Evolutionary conservation across 805 yeast species (phyloP).

Genomic region (Cyberlindnera mycetangii): DNA sequence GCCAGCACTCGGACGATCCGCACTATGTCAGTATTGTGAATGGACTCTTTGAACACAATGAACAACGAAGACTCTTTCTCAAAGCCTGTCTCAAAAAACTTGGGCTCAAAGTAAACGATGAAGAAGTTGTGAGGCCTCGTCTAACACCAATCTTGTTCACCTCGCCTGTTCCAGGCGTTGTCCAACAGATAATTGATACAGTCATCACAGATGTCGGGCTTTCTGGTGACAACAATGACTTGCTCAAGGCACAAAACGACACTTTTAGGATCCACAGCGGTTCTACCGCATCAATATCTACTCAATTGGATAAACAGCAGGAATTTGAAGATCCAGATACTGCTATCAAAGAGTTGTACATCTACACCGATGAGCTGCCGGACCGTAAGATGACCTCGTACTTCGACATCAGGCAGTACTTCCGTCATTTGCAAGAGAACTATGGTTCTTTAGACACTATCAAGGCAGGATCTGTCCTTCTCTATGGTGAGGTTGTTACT

Average conservation of each 20-base stretch:
- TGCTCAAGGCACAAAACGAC: slow-evolving; percentile 53
- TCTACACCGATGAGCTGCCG: slow-evolving; percentile 46
- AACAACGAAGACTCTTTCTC: slow-evolving; percentile 53
- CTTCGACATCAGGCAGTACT: slow-evolving; percentile 64
- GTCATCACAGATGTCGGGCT: slow-evolving; percentile 36
- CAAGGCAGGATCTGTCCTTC: slow-evolving; percentile 56
- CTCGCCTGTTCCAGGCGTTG: slow-evolving; percentile 34
- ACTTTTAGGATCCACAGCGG: slow-evolving; percentile 48
- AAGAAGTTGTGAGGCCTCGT: slow-evolving; percentile 51
- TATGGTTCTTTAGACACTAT: slow-evolving; percentile 30
- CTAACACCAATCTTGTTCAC: slow-evolving; percentile 64
- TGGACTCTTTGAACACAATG: slow-evolving; percentile 42
- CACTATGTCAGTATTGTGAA: slow-evolving; percentile 36
- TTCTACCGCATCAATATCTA: slow-evolving; percentile 25
- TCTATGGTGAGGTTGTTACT: slow-evolving; percentile 87
- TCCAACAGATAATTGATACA: slow-evolving; percentile 31
- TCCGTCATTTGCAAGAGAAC: slow-evolving; percentile 36
- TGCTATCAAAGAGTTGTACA: slow-evolving; percentile 53
- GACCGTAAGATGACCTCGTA: slow-evolving; percentile 59
- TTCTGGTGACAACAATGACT: slow-evolving; percentile 33
- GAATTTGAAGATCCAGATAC: slow-evolving; percentile 53
- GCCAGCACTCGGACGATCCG: slow-evolving; percentile 32
- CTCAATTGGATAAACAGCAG: slow-evolving; percentile 29
- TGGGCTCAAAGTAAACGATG: slow-evolving; percentile 67
- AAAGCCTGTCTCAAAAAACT: slow-evolving; percentile 52